phyloP scores from a whole-genome alignment of 108 stramenopile species.

The Cyclotella choctawhatcheeana region DNA sequence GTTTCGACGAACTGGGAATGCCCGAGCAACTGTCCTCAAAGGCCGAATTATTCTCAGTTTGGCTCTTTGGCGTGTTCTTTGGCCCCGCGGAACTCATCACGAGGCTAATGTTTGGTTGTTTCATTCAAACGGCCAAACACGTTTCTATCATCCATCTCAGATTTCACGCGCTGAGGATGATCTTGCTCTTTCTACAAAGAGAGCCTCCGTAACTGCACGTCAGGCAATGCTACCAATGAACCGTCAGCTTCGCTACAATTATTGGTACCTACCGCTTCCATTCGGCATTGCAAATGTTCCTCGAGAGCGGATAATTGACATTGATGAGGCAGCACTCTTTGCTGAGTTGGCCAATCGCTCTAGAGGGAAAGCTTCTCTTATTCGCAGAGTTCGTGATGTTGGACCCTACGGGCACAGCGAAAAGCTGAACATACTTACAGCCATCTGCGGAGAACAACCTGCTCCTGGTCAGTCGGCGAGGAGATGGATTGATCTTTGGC shows the following conservation, averaged over 20 bases:
- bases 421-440: background rate
- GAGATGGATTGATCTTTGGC: background rate
- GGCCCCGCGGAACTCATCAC: background rate
- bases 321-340: background rate
- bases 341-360: background rate
- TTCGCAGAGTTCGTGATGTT: background rate
- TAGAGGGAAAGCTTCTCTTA: background rate
- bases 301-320: background rate
- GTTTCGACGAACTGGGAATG: background rate
- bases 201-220: background rate
- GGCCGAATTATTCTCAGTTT: background rate
- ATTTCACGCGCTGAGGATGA: background rate
- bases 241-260: background rate
- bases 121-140: background rate
- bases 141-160: conserved; percentile 16
- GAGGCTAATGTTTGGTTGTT: conserved; percentile 7
- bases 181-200: conserved; percentile 5
- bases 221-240: background rate
- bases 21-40: background rate
- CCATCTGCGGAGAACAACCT: background rate
- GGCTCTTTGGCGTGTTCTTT: background rate
- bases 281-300: background rate
- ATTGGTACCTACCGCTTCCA: background rate
- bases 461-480: background rate
- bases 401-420: background rate